phyloP scores from a whole-genome alignment of 2,329 filamentous ascomycete genomes.

The Ustulina deusta region DNA sequence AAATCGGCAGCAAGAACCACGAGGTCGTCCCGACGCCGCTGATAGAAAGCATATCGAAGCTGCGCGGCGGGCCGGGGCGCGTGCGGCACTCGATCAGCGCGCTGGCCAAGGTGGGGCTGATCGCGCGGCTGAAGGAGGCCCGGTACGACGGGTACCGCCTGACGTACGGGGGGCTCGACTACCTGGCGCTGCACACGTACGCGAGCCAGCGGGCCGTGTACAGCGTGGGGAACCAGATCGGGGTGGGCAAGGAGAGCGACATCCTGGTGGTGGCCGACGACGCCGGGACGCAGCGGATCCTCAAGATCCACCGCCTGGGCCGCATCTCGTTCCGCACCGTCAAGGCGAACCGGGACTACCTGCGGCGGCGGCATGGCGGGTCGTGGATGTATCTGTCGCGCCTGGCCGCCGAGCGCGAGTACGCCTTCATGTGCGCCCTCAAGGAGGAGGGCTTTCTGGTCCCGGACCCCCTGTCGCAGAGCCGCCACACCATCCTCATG shows the following conservation, averaged over 20 bases:
- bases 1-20: slow-evolving; percentile 95
- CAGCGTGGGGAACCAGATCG: slow-evolving; percentile 93
- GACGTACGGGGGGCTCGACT: slow-evolving; percentile 96
- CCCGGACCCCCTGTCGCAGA: slow-evolving; percentile 87
- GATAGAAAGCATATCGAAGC: slow-evolving; percentile 84
- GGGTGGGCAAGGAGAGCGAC: slow-evolving; percentile 97
- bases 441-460: slow-evolving; percentile 88
- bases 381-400: slow-evolving; percentile 99
- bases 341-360: slow-evolving; percentile 95
- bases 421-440: slow-evolving; percentile 91
- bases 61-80: slow-evolving; percentile 80
- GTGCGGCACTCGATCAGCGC: slow-evolving; percentile 90
- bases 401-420: slow-evolving; percentile 93
- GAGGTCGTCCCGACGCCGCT: slow-evolving; percentile 93
- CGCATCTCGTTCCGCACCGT: slow-evolving; percentile 97
- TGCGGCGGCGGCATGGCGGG: slow-evolving; percentile 73
- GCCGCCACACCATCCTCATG: slow-evolving; percentile 97
- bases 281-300: slow-evolving; percentile 79
- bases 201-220: slow-evolving; percentile 84
- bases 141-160: slow-evolving; percentile 98
- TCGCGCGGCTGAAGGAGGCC: slow-evolving; percentile 92
- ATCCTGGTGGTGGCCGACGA: slow-evolving; percentile 93
- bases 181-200: slow-evolving; percentile 93
- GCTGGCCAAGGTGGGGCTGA: slow-evolving; percentile 90
- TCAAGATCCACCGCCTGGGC: slow-evolving; percentile 96